Conservation (phyloP, 371 early-diverging fungal genomes). For the Haplosporangium sp. region DNA sequence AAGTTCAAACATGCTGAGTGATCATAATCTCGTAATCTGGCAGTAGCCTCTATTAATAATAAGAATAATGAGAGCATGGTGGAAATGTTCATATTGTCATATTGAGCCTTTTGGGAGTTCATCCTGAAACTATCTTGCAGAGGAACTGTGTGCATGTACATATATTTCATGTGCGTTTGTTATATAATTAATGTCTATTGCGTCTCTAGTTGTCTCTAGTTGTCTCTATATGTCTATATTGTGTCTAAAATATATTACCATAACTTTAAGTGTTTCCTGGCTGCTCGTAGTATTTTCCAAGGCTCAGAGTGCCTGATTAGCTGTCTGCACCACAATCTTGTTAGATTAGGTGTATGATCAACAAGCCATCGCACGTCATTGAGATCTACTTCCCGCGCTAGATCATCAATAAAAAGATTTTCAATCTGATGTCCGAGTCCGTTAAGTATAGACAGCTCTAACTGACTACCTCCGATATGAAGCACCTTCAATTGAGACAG, state of each 20-base stretch:
- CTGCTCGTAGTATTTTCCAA: conserved; percentile 35
- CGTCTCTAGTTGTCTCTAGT: too few species aligned
- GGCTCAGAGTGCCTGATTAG: conserved; percentile 52
- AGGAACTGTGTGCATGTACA: too few species aligned
- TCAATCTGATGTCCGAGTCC: conserved; percentile 50
- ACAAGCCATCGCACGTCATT: conserved; percentile 45
- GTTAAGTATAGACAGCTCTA: conserved; percentile 40
- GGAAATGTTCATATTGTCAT: too few species aligned
- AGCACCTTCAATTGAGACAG: conserved; percentile 39
- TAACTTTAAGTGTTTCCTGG: conserved; percentile 30
- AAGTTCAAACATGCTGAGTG: too few species aligned
- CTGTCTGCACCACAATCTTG: conserved; percentile 48
- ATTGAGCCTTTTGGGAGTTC: too few species aligned
- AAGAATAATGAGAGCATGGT: too few species aligned
- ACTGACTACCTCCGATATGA: conserved; percentile 51
- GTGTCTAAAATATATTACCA: conserved; percentile 24
- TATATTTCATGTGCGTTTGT: too few species aligned
- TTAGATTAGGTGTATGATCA: conserved; percentile 48
- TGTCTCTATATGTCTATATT: conserved; percentile 1
- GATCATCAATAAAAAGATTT: conserved; percentile 41
- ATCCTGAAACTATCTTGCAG: too few species aligned
- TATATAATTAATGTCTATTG: too few species aligned
- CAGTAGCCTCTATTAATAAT: too few species aligned
- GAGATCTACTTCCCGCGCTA: conserved; percentile 46
- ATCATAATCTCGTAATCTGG: too few species aligned